Conservation (phyloP, 2,329 filamentous ascomycete genomes). For the Tolypocladium nubicola region DNA sequence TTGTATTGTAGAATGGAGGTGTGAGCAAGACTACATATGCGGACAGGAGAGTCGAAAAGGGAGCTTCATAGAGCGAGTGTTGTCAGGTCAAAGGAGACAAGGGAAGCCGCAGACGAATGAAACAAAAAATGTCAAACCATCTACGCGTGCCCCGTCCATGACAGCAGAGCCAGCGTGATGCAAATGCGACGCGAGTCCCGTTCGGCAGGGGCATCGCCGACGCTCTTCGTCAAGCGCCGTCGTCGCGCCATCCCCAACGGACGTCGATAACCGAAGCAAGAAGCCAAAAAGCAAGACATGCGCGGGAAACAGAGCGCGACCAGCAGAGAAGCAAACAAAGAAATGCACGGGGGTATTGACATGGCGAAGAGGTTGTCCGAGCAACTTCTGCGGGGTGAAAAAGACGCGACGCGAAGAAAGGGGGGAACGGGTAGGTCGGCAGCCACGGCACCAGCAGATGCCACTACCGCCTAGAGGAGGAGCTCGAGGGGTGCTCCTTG, state of each 20-base stretch:
- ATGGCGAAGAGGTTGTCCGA: no score
- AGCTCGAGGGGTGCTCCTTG: conserved; percentile 3
- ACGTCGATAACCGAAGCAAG: background rate
- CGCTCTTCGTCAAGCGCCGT: background rate
- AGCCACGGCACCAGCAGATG: background rate
- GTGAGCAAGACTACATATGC: background rate
- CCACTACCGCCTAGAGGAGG: background rate
- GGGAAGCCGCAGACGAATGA: background rate
- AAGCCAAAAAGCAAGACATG: background rate
- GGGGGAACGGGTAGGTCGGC: no score
- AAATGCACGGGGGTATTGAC: background rate
- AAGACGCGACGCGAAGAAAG: no score
- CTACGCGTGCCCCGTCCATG: background rate
- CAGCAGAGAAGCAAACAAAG: background rate
- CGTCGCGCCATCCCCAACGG: background rate
- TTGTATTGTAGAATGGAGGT: background rate
- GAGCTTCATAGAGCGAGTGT: background rate
- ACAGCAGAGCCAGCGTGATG: background rate
- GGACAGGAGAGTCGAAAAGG: background rate
- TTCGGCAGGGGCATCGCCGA: background rate
- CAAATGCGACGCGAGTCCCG: background rate
- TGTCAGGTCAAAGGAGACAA: background rate
- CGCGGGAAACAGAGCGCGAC: background rate
- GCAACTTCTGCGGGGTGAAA: background rate
- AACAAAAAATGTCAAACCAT: background rate